Evolutionary conservation across 176 grass and related monocot genomes (phyloP), one percentile per base, ranked within the genome.

Genomic region (Tuctoria greenei): DNA sequence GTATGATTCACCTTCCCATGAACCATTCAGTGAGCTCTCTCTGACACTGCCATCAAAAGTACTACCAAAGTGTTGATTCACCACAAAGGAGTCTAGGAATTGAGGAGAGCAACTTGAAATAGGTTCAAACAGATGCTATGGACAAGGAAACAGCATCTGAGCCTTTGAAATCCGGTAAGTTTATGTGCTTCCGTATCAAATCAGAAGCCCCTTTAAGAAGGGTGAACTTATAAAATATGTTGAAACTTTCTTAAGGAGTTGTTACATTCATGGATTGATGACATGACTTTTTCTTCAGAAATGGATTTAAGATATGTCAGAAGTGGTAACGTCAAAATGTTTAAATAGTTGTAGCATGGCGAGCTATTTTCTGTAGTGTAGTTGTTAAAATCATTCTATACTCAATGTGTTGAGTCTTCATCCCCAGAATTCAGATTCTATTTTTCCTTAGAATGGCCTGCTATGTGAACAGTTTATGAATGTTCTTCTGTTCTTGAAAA

Each of bases 41-140:
- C 38, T 88, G 17, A 18, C 89, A 20, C 72, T 94, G 72, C 79
- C 89, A 78, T 71, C 95, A 57, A 77, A 88, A 83, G 82, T 44
- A 51, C 69, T 63, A 35, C 82, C 23, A 64, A 79, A 70, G 51
- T 74, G 25, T 20, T 69, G 41, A 35, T 46, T 56, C 60, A 15
- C 59, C 54, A 52, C 62, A 71, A 82, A 85, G 39, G 71, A 52
- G 7, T 71, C 45, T 34, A 49, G 61, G 17, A 68, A 69, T 34
- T 31, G 13, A 61, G 2, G 50, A 45, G 52, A 77, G 4, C 31
- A 38, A 20, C 34, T 35, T 2, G 6, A 26, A 38, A 43, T 84
- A 66, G 55, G 41, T 15, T 25, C 50, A 50, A 71, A 51, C 37
- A 73, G 38, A 68, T 82, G 72, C 75, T 46, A 24, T 72, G 69